These are phyloP conservation scores for Gloeopeniophorella convolvens DNA, from an alignment of 768 basidiomycete species.

Conservation along the genomic window DNA sequence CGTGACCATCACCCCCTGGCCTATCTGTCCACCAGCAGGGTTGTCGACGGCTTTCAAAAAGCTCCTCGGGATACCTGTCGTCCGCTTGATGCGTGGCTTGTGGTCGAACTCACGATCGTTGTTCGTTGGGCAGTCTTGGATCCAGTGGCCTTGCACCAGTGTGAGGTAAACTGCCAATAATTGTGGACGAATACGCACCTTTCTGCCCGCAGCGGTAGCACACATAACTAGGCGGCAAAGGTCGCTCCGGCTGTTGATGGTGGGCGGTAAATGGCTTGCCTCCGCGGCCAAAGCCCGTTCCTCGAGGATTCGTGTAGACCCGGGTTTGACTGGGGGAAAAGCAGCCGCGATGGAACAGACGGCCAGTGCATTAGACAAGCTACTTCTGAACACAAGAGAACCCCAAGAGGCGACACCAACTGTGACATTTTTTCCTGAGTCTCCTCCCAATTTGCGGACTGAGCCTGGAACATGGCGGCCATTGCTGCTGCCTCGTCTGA, in stretches of 20 bases:
- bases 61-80: slow-evolving; percentile 96
- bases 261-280: slow-evolving; percentile 50
- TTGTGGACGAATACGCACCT: slow-evolving; percentile 43
- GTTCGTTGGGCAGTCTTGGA: slow-evolving; percentile 97
- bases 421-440: slow-evolving; percentile 99
- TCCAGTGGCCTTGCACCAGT: slow-evolving; percentile 82
- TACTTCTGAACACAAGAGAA: slow-evolving; percentile 61
- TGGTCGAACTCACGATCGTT: slow-evolving; percentile 94
- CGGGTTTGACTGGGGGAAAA: slow-evolving; percentile 53
- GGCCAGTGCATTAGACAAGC: slow-evolving; percentile 64
- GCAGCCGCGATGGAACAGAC: slow-evolving; percentile 21
- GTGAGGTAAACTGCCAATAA: neutral
- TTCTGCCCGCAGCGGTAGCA: slow-evolving; percentile 99
- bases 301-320: slow-evolving; percentile 58
- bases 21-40: slow-evolving; percentile 61
- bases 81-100: slow-evolving; percentile 91
- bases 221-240: slow-evolving; percentile 91
- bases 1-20: slow-evolving; percentile 94
- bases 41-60: slow-evolving; percentile 96
- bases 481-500: slow-evolving; percentile 92
- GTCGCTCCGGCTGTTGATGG: slow-evolving; percentile 57
- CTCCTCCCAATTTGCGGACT: slow-evolving; percentile 95
- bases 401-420: slow-evolving; percentile 69
- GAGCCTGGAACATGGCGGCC: slow-evolving; percentile 96
- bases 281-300: slow-evolving; percentile 52